Percentiles rank a stretch among this genome's conserved stretches.
Conservation (phyloP, 805 yeast genomes). For the Suhomyces sp. region DNA sequence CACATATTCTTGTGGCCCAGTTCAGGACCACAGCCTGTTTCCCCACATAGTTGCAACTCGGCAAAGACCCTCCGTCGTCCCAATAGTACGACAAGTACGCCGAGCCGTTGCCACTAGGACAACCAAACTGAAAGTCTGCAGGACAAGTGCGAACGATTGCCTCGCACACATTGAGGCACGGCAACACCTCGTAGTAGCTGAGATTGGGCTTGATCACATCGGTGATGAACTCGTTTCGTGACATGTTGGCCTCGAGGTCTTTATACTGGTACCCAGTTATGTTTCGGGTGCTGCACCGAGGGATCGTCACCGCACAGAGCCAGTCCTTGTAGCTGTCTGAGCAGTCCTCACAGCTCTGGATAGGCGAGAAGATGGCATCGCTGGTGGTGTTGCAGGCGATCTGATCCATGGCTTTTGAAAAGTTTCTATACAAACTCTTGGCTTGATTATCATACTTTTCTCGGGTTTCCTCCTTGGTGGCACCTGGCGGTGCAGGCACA, state of each 20-base stretch:
- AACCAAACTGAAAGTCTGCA: conserved; percentile 64
- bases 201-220: conserved; percentile 50
- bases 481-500: conserved; percentile 53
- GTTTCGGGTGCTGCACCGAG: conserved; percentile 67
- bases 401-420: conserved; percentile 72
- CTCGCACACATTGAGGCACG: conserved; percentile 80
- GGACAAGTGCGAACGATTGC: conserved; percentile 84
- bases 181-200: conserved; percentile 74
- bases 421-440: conserved; percentile 52
- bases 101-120: conserved; percentile 52
- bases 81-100: conserved; percentile 44
- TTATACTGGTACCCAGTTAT: conserved; percentile 46
- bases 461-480: conserved; percentile 16
- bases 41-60: conserved; percentile 41
- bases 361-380: conserved; percentile 70
- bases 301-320: conserved; percentile 87
- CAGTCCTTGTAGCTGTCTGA: conserved; percentile 69
- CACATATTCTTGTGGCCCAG: neutral
- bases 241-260: conserved; percentile 34
- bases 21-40: conserved; percentile 8
- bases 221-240: conserved; percentile 62
- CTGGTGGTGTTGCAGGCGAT: conserved; percentile 68
- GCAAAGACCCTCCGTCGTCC: conserved; percentile 25
- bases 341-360: conserved; percentile 73
- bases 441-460: conserved; percentile 66